Evolutionary conservation across 805 yeast species (phyloP).

Genomic region (Isabelozyma pseudorhagii): DNA sequence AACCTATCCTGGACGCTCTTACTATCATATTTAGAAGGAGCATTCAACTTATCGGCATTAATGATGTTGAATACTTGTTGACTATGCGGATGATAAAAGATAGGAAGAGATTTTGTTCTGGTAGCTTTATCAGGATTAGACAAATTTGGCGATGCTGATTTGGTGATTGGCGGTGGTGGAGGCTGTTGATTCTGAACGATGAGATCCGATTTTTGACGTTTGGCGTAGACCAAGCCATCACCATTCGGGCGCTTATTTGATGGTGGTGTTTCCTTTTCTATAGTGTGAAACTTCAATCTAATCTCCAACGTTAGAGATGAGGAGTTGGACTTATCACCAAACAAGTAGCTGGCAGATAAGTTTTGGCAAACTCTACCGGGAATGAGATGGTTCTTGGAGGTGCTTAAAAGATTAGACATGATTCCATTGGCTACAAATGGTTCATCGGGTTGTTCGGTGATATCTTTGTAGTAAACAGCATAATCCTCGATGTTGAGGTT

Average conservation of each 20-base stretch:
- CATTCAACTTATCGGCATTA: constrained; percentile 38
- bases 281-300: constrained; percentile 46
- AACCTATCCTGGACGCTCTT: constrained; percentile 42
- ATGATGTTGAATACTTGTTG: constrained; percentile 39
- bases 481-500: constrained; percentile 36
- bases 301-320: constrained; percentile 55
- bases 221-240: constrained; percentile 3
- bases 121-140: constrained; percentile 36
- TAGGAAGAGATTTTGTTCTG: constrained; percentile 42
- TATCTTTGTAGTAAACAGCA: constrained; percentile 44
- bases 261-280: constrained; percentile 14
- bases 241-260: not conserved
- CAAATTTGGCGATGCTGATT: constrained; percentile 1
- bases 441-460: constrained; percentile 47
- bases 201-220: not conserved
- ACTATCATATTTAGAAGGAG: constrained; percentile 36
- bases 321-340: constrained; percentile 32
- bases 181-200: constrained; percentile 8
- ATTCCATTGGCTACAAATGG: constrained; percentile 45
- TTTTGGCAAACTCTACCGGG: constrained; percentile 61
- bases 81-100: constrained; percentile 36
- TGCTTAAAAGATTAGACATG: constrained; percentile 25
- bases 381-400: constrained; percentile 25
- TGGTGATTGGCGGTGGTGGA: not conserved
- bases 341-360: constrained; percentile 43